These are phyloP conservation scores for Starmerella apis DNA, from an alignment of 805 yeast species.

Conservation along the genomic window DNA sequence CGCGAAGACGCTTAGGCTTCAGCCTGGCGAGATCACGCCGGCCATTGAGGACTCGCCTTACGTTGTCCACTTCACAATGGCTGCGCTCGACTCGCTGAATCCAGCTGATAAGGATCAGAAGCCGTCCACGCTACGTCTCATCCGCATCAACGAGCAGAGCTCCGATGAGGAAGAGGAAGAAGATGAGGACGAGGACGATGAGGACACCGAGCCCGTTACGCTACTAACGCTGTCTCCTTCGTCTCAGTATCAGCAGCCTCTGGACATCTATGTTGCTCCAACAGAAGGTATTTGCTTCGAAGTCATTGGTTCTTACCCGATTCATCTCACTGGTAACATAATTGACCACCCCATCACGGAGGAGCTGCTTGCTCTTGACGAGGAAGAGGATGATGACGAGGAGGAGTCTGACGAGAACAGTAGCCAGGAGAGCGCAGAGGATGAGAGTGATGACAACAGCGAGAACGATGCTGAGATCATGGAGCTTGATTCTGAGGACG, in stretches of 20 bases:
- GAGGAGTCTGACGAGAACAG: slow-evolving; percentile 33
- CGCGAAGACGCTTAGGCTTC: slow-evolving; percentile 33
- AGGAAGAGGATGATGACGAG: slow-evolving; percentile 29
- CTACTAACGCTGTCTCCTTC: slow-evolving; percentile 89
- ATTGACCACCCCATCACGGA: slow-evolving; percentile 91
- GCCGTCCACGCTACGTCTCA: slow-evolving; percentile 83
- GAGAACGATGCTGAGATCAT: no score
- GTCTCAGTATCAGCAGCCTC: slow-evolving; percentile 61
- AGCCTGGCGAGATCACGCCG: slow-evolving; percentile 79
- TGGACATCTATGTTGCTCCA: slow-evolving; percentile 83
- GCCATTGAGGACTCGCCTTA: slow-evolving; percentile 81
- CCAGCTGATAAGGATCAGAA: slow-evolving; percentile 47
- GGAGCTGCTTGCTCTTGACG: slow-evolving; percentile 37
- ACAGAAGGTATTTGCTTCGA: slow-evolving; percentile 90
- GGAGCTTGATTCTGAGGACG: no score
- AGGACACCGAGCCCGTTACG: slow-evolving; percentile 46
- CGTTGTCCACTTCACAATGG: slow-evolving; percentile 84
- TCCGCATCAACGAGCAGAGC: slow-evolving; percentile 32
- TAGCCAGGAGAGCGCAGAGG: slow-evolving; percentile 32
- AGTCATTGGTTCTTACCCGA: slow-evolving; percentile 90
- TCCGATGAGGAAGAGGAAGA: slow-evolving; percentile 34
- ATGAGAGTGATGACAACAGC: no score
- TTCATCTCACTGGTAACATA: slow-evolving; percentile 89
- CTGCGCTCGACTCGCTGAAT: slow-evolving; percentile 81
- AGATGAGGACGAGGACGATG: slow-evolving; percentile 45